Evolutionary conservation across 2,329 filamentous ascomycete species (phyloP), one percentile per base, ranked within the genome.

Genomic region (Fusarium azukiicola): DNA sequence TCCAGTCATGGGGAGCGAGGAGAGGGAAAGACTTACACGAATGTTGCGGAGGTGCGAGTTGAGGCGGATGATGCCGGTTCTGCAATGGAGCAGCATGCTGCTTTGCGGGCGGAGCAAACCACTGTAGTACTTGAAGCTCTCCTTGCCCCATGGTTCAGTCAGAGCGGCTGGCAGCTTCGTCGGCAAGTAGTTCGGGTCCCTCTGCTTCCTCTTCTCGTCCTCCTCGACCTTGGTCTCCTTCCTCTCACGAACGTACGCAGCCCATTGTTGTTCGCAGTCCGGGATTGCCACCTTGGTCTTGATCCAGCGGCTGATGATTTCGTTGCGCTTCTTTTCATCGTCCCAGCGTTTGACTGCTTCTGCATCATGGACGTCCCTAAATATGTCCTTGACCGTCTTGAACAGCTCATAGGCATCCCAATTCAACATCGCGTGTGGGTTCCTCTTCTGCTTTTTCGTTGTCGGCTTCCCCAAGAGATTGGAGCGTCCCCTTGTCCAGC

Each of bases 51-150:
- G 61, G 38, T 77, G 71, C 17, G 7, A 17, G 40, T 71, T 73
- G n/a, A 77, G 52, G 3, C 75, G 70, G 11, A 77, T 77, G 21
- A 49, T 23, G 7, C 56, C 75, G 14, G 73, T 77, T 32, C 73
- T 44, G 36, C 75, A 77, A 6, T 77, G 73, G 10, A 77, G 61
- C 27, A 77, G 38, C n/a, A 77, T 71, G 4, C 70, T 77, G 3
- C 66, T 73, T 23, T 77, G 69, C 17, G 63, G 50, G 2, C 70
- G 73, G 6, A n/a, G 27, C 50, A 77, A 23, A 7, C 16, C 13
- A 0, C 32, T 3, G 61, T 77, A 77, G 47, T 69, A 56, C 3
- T n/a, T 10, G 21, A 74, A 38, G n/a, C 68, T 74, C 13, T 23
- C 3, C 11, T 6, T 49, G 2, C 68, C 69, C 72, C 74, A 72